Base-by-base conservation (phyloP, 2,329 filamentous ascomycete species). In the Cladobotryum mycophilum region DNA sequence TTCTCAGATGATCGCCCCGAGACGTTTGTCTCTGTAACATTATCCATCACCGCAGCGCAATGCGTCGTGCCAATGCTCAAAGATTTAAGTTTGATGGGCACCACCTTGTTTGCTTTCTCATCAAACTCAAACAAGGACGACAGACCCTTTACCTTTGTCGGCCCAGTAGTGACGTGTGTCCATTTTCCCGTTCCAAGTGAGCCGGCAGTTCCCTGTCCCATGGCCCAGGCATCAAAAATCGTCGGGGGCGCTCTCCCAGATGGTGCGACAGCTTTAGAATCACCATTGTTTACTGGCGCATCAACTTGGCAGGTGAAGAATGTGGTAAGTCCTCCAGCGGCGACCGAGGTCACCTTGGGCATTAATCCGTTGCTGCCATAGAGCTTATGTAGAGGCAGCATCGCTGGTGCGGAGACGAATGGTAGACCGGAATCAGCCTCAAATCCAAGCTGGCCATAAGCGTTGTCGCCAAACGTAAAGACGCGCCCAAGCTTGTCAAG, bases 381-480 rank as follows among this genome's bases (percentile, higher is more conserved):
- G 5, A 95, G 80, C 54, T 79, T 81, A 54, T 81, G 79, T 37
- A 88, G 78, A 1, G 88, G 80, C 2, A 97, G 66, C 5, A 84
- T 76, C 3, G 83, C 81, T 0, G 93, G 90, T 0, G 78, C 76
- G 56, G 92, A 87, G 20, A 87, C 73, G 51, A 72, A 79, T 7
- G 81, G 75, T 14, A 80, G 73, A 25, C 85, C 79, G 0, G 78
- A 65, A 45, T 82, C 82, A 48, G 79, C 81, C 46, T 89, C 82
- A 60, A 92, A 83, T n/a, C 92, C 92, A 3, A 97, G 77, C 67
- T 97, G 93, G n/a, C 93, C 93, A 41, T 82, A 80, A 0, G 84
- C 84, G 70, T 97, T 97, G 67, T 97, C 91, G 36, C 93, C 93
- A 70, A 95, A 97, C 6, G 84, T 77, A 67, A 93, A 96, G 14